A percentile compares a stretch with the other conserved stretches of the same genome.
These are phyloP conservation scores for Ettlia oleoabundans DNA, from an alignment of 139 green algal genomes.

Conservation along the genomic window DNA sequence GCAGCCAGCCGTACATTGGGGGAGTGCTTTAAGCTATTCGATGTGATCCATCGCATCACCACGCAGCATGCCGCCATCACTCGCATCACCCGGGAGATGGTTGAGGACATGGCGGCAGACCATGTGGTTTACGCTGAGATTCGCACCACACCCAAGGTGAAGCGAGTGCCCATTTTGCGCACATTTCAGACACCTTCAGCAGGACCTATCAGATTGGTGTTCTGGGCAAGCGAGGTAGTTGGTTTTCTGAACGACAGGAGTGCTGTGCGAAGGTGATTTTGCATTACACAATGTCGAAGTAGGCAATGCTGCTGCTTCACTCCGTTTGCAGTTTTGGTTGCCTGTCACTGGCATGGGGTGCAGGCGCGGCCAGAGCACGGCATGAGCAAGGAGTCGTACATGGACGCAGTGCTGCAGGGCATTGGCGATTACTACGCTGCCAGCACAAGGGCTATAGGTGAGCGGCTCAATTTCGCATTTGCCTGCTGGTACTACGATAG, in stretches of 20 bases:
- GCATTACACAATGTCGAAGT: no score
- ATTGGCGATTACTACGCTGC: slow-evolving; percentile 33
- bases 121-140: slow-evolving; percentile 82
- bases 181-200: background rate
- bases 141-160: slow-evolving; percentile 85
- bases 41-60: slow-evolving; percentile 76
- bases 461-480: no score
- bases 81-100: slow-evolving; percentile 71
- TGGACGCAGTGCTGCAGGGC: slow-evolving; percentile 73
- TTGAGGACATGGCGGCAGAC: slow-evolving; percentile 68
- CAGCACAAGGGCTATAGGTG: background rate
- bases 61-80: slow-evolving; percentile 69
- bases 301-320: no score
- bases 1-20: slow-evolving; percentile 47
- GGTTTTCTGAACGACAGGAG: no score
- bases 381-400: slow-evolving; percentile 83
- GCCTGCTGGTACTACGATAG: no score
- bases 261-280: no score
- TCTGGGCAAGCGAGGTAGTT: no score
- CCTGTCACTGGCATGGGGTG: no score
- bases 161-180: background rate
- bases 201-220: no score
- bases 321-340: no score
- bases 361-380: slow-evolving; percentile 65
- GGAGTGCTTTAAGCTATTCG: slow-evolving; percentile 85